A percentile compares a stretch with the other conserved stretches of the same genome.
phyloP scores from a whole-genome alignment of 306 rosid genomes.

The Inga oerstediana region DNA sequence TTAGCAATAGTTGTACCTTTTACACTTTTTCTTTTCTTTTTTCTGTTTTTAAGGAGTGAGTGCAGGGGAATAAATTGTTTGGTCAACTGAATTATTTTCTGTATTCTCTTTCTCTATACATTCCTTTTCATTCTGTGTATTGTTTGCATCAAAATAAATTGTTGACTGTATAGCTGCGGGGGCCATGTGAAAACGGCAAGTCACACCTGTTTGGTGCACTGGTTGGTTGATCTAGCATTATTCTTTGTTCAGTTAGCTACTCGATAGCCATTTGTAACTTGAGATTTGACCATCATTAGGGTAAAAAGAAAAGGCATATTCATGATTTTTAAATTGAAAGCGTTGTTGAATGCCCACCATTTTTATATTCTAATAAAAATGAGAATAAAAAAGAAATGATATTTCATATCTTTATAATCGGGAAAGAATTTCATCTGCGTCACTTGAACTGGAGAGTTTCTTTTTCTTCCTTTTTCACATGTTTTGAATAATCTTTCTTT shows the following conservation, averaged over 20 bases:
- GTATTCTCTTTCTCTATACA: not conserved
- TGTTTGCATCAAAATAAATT: not conserved
- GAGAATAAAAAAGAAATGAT: not conserved
- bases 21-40: not conserved
- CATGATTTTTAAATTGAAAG: not conserved
- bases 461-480: slow-evolving; percentile 3
- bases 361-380: not conserved
- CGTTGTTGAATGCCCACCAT: not conserved
- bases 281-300: not conserved
- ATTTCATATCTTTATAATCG: not conserved
- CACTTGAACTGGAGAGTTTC: not conserved
- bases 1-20: not conserved
- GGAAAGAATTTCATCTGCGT: not conserved
- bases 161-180: not conserved
- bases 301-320: not conserved
- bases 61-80: not conserved
- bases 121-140: not conserved
- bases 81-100: not conserved
- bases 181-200: not conserved
- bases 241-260: not conserved
- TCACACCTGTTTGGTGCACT: not conserved
- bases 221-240: not conserved
- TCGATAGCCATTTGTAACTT: not conserved
- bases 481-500: not conserved
- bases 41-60: not conserved